Percentiles rank a stretch among this genome's conserved stretches.
Evolutionary conservation across 805 yeast species (phyloP).

Genomic region (Candida sakaeoensis): DNA sequence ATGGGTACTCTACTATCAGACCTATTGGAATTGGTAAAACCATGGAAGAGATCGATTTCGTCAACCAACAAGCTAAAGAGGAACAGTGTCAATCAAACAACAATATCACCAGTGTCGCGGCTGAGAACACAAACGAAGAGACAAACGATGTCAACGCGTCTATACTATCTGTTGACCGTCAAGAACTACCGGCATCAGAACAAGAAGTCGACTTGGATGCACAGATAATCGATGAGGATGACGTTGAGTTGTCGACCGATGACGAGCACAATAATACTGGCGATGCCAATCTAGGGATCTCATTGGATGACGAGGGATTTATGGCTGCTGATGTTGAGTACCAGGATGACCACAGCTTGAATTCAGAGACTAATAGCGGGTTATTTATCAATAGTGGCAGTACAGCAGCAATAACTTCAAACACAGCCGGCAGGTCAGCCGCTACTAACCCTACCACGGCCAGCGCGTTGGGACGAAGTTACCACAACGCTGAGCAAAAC

Average conservation of each 20-base stretch:
- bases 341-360: slow-evolving; percentile 35
- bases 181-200: slow-evolving; percentile 7
- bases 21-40: slow-evolving; percentile 40
- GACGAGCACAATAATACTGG: slow-evolving; percentile 20
- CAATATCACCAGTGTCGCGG: slow-evolving; percentile 1
- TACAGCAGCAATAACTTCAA: slow-evolving; percentile 12
- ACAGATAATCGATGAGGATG: slow-evolving; percentile 41
- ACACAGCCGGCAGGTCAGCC: slow-evolving; percentile 15
- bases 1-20: slow-evolving; percentile 32
- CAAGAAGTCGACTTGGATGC: slow-evolving; percentile 42
- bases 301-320: slow-evolving; percentile 30
- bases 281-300: slow-evolving; percentile 2
- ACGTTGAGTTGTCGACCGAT: slow-evolving; percentile 25
- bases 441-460: slow-evolving; percentile 20
- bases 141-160: slow-evolving; percentile 4
- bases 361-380: slow-evolving; percentile 14
- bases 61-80: slow-evolving; percentile 7
- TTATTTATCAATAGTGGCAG: slow-evolving; percentile 9
- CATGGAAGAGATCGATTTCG: slow-evolving; percentile 35
- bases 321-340: slow-evolving; percentile 48
- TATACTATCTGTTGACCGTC: slow-evolving; percentile 6
- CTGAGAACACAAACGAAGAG: slow-evolving; percentile 10
- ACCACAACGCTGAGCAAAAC: slow-evolving; percentile 9
- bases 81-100: neutral
- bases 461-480: slow-evolving; percentile 11